A percentile compares a stretch with the other conserved stretches of the same genome.
Evolutionary conservation across 805 yeast species (phyloP).

Genomic region (Debaryomyces maramus): DNA sequence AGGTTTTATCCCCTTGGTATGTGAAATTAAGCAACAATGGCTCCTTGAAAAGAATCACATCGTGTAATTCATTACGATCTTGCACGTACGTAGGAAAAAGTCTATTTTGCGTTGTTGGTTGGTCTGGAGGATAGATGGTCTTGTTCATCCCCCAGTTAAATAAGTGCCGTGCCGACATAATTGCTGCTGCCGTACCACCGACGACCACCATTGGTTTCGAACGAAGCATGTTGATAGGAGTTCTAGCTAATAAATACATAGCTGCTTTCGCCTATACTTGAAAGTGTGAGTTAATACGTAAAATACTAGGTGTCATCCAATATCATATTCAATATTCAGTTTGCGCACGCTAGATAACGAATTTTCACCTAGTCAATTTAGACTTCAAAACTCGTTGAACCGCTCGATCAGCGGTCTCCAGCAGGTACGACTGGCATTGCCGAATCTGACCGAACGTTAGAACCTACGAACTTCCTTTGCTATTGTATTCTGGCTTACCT

Average conservation of each 20-base stretch:
- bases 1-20: constrained; percentile 58
- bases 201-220: constrained; percentile 1
- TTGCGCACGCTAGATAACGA: too few relatives aligned
- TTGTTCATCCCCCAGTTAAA: constrained; percentile 16
- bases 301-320: too few relatives aligned
- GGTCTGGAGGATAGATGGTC: constrained; percentile 41
- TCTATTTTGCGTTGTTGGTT: constrained; percentile 40
- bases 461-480: too few relatives aligned
- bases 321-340: too few relatives aligned
- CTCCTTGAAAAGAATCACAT: constrained; percentile 48
- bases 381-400: too few relatives aligned
- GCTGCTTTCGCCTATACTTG: too few relatives aligned
- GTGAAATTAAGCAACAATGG: constrained; percentile 77
- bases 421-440: too few relatives aligned
- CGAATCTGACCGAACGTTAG: too few relatives aligned
- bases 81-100: constrained; percentile 46
- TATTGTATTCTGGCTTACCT: too few relatives aligned
- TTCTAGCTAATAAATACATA: constrained; percentile 1
- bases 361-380: too few relatives aligned
- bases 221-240: background rate
- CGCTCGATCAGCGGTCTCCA: too few relatives aligned
- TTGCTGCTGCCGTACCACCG: constrained; percentile 7
- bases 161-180: constrained; percentile 6
- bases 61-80: constrained; percentile 59
- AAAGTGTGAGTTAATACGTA: too few relatives aligned